These are phyloP conservation scores for Yarrowia divulgata DNA, from an alignment of 805 yeast genomes.

Conservation along the genomic window DNA sequence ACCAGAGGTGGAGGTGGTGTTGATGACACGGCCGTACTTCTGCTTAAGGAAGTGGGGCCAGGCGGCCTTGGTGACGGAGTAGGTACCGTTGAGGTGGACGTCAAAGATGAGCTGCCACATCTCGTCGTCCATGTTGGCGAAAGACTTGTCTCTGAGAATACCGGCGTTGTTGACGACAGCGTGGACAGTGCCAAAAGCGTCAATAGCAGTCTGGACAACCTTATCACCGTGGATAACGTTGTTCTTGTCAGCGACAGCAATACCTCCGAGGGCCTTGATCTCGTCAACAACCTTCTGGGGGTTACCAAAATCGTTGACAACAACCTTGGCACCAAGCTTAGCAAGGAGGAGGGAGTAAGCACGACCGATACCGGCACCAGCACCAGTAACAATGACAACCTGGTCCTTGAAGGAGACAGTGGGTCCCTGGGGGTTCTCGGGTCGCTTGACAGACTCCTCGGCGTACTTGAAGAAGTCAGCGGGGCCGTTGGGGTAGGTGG, in stretches of 20 bases:
- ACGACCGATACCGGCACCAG: constrained; percentile 93
- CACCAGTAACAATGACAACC: constrained; percentile 93
- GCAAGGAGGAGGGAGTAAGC: constrained; percentile 87
- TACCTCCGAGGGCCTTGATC: constrained; percentile 73
- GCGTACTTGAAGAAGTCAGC: constrained; percentile 73
- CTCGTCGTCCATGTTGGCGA: constrained; percentile 78
- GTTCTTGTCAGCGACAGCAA: constrained; percentile 82
- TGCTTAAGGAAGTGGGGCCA: constrained; percentile 90
- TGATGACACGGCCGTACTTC: constrained; percentile 80
- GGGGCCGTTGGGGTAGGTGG: constrained; percentile 73
- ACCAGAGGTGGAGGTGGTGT: constrained; percentile 94
- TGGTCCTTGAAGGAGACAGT: constrained; percentile 73
- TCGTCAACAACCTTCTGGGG: constrained; percentile 78
- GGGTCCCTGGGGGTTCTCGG: constrained; percentile 65
- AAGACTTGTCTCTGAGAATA: constrained; percentile 86
- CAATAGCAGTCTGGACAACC: constrained; percentile 78
- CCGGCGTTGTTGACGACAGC: constrained; percentile 94
- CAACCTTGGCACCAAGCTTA: constrained; percentile 92
- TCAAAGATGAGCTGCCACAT: constrained; percentile 84
- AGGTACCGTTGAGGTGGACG: constrained; percentile 85
- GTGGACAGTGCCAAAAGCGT: constrained; percentile 82
- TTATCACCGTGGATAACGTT: constrained; percentile 82
- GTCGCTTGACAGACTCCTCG: constrained; percentile 60
- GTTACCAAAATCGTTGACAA: constrained; percentile 85
- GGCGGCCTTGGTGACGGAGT: constrained; percentile 80